These are phyloP conservation scores for Harringtonia lauricola DNA, from an alignment of 2,329 filamentous ascomycete species.

Conservation along the genomic window DNA sequence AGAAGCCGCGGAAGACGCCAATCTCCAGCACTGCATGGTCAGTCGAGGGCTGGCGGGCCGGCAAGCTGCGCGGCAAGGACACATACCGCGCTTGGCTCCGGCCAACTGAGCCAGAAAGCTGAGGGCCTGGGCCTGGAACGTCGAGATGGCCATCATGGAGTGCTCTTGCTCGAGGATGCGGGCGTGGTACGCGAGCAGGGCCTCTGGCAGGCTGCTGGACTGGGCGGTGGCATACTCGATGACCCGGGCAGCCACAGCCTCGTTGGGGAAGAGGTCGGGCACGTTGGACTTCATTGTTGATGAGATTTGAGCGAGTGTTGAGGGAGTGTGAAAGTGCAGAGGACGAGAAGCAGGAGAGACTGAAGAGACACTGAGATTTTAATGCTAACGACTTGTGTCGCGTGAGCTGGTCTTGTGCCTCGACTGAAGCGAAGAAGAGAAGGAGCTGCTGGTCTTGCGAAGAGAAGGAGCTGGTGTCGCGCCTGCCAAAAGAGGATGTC, in stretches of 20 bases:
- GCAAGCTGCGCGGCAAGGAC: neutral
- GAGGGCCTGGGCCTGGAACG: conserved; percentile 15
- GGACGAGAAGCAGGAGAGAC: conserved; percentile 17
- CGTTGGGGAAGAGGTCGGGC: conserved; percentile 30
- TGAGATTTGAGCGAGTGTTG: neutral
- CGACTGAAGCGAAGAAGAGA: no score
- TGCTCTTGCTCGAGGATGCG: conserved; percentile 11
- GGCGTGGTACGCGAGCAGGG: conserved; percentile 31
- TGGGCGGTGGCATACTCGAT: conserved; percentile 29
- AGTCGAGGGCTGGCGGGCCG: neutral
- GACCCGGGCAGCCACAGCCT: conserved; percentile 27
- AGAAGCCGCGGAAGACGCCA: conserved; percentile 38
- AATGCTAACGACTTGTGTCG: no score
- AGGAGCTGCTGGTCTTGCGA: no score
- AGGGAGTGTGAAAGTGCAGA: neutral
- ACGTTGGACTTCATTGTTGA: conserved; percentile 26
- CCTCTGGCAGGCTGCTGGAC: conserved; percentile 29
- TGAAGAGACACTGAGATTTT: no score
- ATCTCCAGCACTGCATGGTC: conserved; percentile 33
- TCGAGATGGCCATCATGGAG: conserved; percentile 15
- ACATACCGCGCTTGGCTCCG: conserved; percentile 23
- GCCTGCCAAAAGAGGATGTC: no score
- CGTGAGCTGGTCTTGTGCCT: no score
- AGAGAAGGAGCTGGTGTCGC: no score
- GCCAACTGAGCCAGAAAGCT: conserved; percentile 28